Conservation (phyloP, 2,329 filamentous ascomycete species). For the Monilinia vaccinii-corymbosi region DNA sequence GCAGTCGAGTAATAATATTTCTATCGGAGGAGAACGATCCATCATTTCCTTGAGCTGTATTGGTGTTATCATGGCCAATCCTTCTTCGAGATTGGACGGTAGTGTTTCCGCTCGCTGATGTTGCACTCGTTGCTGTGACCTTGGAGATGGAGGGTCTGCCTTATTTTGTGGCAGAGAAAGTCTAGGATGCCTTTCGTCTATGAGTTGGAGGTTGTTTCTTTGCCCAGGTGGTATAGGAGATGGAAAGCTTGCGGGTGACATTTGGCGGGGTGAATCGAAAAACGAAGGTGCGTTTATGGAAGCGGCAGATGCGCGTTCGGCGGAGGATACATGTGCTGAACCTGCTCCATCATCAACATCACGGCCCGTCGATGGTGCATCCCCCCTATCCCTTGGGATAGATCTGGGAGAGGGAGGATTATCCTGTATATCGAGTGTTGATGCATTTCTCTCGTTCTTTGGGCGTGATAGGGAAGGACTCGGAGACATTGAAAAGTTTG, state of each 20-base stretch:
- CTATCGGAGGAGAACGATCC: conserved; percentile 30
- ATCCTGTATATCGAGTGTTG: conserved; percentile 18
- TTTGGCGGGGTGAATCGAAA: conserved; percentile 37
- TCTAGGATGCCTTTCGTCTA: conserved; percentile 44
- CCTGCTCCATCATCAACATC: conserved; percentile 39
- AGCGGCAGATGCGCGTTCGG: conserved; percentile 32
- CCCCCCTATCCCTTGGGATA: conserved; percentile 10
- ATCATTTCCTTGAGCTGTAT: conserved; percentile 49
- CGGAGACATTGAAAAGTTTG: conserved; percentile 36
- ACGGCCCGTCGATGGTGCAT: conserved; percentile 27
- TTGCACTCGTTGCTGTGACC: conserved; percentile 17
- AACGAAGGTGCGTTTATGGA: conserved; percentile 24
- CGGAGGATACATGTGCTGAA: conserved; percentile 43
- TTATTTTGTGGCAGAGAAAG: conserved; percentile 44
- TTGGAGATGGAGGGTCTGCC: conserved; percentile 33
- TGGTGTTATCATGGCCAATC: conserved; percentile 43
- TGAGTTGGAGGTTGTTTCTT: conserved; percentile 22
- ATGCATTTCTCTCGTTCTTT: conserved; percentile 19
- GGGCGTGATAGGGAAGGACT: conserved; percentile 14
- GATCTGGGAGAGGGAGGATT: conserved; percentile 20
- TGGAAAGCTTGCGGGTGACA: conserved; percentile 38
- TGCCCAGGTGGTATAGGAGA: conserved; percentile 21
- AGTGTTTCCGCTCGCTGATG: conserved; percentile 41
- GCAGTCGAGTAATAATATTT: conserved; percentile 66
- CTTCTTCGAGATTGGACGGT: conserved; percentile 40